Evolutionary conservation across 2,329 filamentous ascomycete species (phyloP).

Genomic region (Madurella mycetomatis): DNA sequence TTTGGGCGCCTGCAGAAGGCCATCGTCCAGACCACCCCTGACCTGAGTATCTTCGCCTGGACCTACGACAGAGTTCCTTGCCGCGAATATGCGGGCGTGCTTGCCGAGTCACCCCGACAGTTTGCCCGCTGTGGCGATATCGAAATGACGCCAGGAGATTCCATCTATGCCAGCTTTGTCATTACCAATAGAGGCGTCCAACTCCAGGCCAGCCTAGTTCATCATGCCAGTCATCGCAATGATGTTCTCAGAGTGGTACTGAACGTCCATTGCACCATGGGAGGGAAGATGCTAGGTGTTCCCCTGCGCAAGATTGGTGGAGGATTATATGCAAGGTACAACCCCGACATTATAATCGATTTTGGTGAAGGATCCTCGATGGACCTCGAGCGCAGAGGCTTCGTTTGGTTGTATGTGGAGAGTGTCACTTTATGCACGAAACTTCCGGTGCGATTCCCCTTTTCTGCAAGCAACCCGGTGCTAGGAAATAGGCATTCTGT

Average conservation of each 20-base stretch:
- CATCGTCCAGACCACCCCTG: background rate
- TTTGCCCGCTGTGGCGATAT: background rate
- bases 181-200: constrained; percentile 3
- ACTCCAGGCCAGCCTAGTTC: background rate
- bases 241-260: background rate
- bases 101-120: background rate
- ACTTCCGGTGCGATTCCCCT: background rate
- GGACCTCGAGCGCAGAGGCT: background rate
- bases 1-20: constrained; percentile 12
- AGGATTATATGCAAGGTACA: background rate
- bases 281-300: background rate
- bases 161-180: constrained; percentile 1
- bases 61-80: background rate
- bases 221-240: too few species aligned
- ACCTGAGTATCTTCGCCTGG: constrained; percentile 8
- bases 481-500: background rate
- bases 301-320: background rate
- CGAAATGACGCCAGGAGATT: background rate
- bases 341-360: background rate
- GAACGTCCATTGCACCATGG: background rate
- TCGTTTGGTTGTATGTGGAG: background rate
- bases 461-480: background rate
- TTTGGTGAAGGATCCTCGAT: background rate
- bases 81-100: background rate
- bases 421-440: background rate